Conservation (phyloP, 129 eudicot species). For the Heracleum sosnowskyi region DNA sequence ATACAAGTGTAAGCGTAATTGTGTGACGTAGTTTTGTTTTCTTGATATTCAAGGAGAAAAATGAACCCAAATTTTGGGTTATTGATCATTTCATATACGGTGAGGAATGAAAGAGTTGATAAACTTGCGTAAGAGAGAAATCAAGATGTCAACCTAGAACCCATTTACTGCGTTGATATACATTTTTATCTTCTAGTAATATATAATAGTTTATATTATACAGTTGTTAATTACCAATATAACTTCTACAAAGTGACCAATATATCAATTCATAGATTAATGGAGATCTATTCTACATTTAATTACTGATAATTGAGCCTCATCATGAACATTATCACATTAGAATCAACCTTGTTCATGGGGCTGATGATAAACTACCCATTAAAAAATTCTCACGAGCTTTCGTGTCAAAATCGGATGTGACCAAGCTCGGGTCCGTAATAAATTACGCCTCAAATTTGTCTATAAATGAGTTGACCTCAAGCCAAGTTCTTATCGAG, state of each 20-base stretch:
- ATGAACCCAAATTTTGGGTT: neutral
- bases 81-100: too few relatives aligned
- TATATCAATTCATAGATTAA: neutral
- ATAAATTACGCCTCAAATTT: neutral
- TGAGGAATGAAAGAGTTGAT: neutral
- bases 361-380: neutral
- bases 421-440: neutral
- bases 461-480: neutral
- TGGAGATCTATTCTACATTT: neutral
- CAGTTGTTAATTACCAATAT: neutral
- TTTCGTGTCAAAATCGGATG: neutral
- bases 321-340: too few relatives aligned
- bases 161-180: neutral
- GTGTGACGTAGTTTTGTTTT: neutral
- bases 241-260: neutral
- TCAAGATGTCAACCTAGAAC: neutral
- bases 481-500: neutral
- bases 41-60: neutral
- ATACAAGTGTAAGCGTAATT: neutral
- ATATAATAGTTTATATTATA: too few relatives aligned
- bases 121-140: too few relatives aligned
- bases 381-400: neutral
- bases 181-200: neutral
- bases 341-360: neutral
- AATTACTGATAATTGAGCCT: too few relatives aligned